Base-by-base conservation (phyloP, 441 rosid species). In the Adansonia madagascariensis region DNA sequence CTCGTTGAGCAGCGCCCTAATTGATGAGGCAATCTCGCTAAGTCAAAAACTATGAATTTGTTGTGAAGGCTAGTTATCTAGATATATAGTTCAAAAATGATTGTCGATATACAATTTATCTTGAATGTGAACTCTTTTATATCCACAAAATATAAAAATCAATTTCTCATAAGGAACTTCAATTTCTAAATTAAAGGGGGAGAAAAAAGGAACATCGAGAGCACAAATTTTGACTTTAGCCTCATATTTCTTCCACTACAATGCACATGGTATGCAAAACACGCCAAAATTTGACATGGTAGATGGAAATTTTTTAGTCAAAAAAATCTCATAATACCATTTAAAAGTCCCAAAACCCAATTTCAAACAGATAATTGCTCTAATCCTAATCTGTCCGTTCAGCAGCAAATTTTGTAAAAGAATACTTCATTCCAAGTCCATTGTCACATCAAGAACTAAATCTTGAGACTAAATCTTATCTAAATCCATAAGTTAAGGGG, bases 11-110 rank as follows among this genome's bases (percentile, higher is more conserved):
- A 56, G 14, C 20, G 5, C 69, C 22, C n/a, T 24, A 47, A 11
- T 22, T 11, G 27, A 47, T 11, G 11, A 67, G 71, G 71, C 56
- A 47, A 68, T 22, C 47, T 46, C 55, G 1, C 39, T 24, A 20
- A 67, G 71, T 44, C 52, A 66, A 44, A 39, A 22, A 1, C 22
- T 20, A 35, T 20, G 72, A 67, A 20, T 46, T 68, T 68, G 55
- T 12, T 47, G 41, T 14, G 4, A 67, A 68, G 17, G 57, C 73
- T 47, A 68, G 11, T 49, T 47, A 47, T 24, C 17, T 24, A 6
- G 57, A 68, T 50, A 47, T 14, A 68, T 68, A 47, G 18, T 10
- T 47, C 41, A 49, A 22, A 47, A 68, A 57, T 9, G 14, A 57
- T 59, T 59, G 63, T 22, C 63, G 11, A 59, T 8, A 59, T 20